A percentile compares a stretch with the other conserved stretches of the same genome.
Evolutionary conservation across 2,329 filamentous ascomycete genomes (phyloP).

Genomic region (Microdochium bolleyi): DNA sequence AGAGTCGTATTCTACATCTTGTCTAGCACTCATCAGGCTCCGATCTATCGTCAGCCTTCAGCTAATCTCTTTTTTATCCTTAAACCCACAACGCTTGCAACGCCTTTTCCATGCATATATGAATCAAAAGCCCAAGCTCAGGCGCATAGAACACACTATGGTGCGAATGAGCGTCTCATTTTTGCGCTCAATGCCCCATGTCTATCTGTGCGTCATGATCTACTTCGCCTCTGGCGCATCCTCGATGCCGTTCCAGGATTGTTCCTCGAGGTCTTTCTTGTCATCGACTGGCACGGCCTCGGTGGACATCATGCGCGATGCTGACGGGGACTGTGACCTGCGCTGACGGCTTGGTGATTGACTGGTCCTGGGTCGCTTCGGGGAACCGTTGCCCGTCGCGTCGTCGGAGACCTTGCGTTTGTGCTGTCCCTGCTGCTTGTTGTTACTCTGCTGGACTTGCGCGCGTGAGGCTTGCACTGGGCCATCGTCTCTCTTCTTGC

Average conservation of each 20-base stretch:
- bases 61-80: not conserved
- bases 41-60: no score
- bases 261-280: slow-evolving; percentile 13
- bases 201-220: not conserved
- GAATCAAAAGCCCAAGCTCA: not conserved
- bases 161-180: not conserved
- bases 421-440: not conserved
- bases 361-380: not conserved
- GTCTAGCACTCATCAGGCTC: no score
- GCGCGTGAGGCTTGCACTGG: slow-evolving; percentile 7
- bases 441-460: slow-evolving; percentile 2
- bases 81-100: not conserved
- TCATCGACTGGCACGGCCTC: slow-evolving; percentile 4
- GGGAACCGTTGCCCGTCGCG: not conserved
- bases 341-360: not conserved
- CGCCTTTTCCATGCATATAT: not conserved
- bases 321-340: not conserved
- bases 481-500: slow-evolving; percentile 6
- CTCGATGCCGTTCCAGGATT: slow-evolving; percentile 33
- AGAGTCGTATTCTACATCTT: no score
- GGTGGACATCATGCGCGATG: not conserved
- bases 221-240: slow-evolving; percentile 9
- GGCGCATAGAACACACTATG: not conserved
- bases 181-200: no score
- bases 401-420: not conserved